Evolutionary conservation across 257 asterid species (phyloP).

Genomic region (Solanum chaucha): DNA sequence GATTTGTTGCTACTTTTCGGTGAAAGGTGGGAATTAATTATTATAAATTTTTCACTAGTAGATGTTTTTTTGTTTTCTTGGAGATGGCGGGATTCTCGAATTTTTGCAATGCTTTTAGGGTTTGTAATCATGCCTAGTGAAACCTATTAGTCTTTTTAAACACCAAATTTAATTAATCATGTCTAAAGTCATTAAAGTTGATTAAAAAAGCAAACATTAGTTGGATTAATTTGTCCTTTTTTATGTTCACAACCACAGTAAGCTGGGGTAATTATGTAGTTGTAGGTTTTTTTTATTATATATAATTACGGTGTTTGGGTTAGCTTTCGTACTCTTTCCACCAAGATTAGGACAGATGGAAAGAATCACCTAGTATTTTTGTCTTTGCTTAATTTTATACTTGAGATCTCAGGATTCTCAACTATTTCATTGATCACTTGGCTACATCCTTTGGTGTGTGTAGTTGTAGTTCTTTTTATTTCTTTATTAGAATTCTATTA

Average conservation of each 20-base stretch:
- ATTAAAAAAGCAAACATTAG: not conserved
- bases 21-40: conserved; percentile 38
- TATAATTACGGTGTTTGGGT: not conserved
- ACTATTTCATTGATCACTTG: not conserved
- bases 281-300: not conserved
- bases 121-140: conserved; percentile 57
- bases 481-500: not conserved
- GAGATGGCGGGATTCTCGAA: conserved; percentile 23
- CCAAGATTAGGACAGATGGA: too few relatives aligned
- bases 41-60: not conserved
- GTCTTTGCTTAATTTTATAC: not conserved
- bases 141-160: conserved; percentile 20
- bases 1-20: conserved; percentile 50
- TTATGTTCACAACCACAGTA: not conserved
- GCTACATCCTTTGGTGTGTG: too few relatives aligned
- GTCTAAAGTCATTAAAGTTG: not conserved
- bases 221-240: not conserved
- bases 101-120: conserved; percentile 53
- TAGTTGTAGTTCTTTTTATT: not conserved
- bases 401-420: too few relatives aligned
- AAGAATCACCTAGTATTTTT: too few relatives aligned
- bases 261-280: not conserved
- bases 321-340: not conserved
- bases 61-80: conserved; percentile 8
- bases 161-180: not conserved